Conservation (phyloP, 192 early-diverging fungal species). For the Umbelopsis isabellina region DNA sequence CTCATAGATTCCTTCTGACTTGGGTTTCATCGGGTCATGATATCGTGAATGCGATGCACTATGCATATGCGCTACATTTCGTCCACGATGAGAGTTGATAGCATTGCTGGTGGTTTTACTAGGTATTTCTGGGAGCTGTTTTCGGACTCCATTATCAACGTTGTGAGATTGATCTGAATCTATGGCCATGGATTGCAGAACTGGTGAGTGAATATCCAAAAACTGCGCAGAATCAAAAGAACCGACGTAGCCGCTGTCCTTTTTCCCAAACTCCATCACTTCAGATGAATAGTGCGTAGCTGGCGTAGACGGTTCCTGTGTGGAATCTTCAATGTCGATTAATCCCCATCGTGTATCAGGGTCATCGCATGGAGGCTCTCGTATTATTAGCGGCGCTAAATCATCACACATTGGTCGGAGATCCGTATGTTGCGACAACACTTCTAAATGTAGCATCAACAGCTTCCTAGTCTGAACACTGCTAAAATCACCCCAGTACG, state of each 20-base stretch:
- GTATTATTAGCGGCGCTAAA: conserved; percentile 28
- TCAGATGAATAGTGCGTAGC: background rate
- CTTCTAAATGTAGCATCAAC: conserved; percentile 28
- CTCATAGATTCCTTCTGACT: background rate
- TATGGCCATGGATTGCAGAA: background rate
- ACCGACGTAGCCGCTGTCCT: conserved; percentile 32
- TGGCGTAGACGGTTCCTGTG: conserved; percentile 6
- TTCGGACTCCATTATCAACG: background rate
- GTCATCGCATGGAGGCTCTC: conserved; percentile 27
- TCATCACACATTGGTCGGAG: conserved; percentile 31
- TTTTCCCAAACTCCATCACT: conserved; percentile 19
- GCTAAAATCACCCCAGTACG: conserved; percentile 43
- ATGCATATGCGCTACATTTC: background rate
- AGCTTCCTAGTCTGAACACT: conserved; percentile 23
- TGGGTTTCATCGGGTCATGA: background rate
- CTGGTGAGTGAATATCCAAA: background rate
- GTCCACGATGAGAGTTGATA: background rate
- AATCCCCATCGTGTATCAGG: conserved; percentile 29
- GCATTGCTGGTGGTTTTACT: background rate
- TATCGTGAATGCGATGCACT: background rate
- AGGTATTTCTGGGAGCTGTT: background rate
- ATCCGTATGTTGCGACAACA: conserved; percentile 17
- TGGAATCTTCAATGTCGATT: conserved; percentile 24
- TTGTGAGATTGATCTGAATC: background rate
- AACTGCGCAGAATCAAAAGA: conserved; percentile 18